phyloP scores from a whole-genome alignment of 2,329 filamentous ascomycete species.

The Cyanodermella asteris region DNA sequence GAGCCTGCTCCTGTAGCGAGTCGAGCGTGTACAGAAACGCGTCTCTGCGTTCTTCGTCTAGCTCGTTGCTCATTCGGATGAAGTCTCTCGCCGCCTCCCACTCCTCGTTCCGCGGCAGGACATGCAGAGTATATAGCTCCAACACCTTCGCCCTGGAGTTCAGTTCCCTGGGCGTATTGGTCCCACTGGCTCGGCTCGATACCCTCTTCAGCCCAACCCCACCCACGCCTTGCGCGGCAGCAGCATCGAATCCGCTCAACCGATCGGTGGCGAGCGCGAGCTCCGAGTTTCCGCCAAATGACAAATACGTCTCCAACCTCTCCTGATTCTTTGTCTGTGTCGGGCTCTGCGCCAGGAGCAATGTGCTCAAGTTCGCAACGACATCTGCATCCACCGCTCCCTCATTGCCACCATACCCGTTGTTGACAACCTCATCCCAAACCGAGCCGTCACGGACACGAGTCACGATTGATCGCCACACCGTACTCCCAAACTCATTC shows the following conservation, averaged over 20 bases:
- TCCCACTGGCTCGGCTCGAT: slow-evolving; percentile 31
- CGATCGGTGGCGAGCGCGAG: too few relatives aligned
- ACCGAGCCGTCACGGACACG: slow-evolving; percentile 75
- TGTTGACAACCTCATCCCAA: slow-evolving; percentile 82
- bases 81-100: slow-evolving; percentile 93
- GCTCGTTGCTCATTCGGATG: slow-evolving; percentile 61
- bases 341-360: slow-evolving; percentile 74
- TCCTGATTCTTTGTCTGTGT: slow-evolving; percentile 69
- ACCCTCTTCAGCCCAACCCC: slow-evolving; percentile 14
- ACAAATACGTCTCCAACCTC: slow-evolving; percentile 71
- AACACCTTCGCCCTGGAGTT: slow-evolving; percentile 74
- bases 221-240: slow-evolving; percentile 11
- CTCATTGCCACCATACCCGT: slow-evolving; percentile 73
- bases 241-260: too few relatives aligned
- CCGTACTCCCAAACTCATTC: slow-evolving; percentile 60
- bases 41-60: slow-evolving; percentile 82
- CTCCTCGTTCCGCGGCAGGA: slow-evolving; percentile 79
- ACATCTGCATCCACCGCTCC: slow-evolving; percentile 88
- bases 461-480: slow-evolving; percentile 61
- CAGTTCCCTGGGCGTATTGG: slow-evolving; percentile 66
- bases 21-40: slow-evolving; percentile 73
- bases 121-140: slow-evolving; percentile 85
- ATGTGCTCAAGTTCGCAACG: slow-evolving; percentile 47
- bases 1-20: slow-evolving; percentile 62
- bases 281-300: too few relatives aligned